Evolutionary conservation across 1,284 basidiomycete species (phyloP), one percentile per base, ranked within the genome.

Genomic region (Heterobasidion irregulare): DNA sequence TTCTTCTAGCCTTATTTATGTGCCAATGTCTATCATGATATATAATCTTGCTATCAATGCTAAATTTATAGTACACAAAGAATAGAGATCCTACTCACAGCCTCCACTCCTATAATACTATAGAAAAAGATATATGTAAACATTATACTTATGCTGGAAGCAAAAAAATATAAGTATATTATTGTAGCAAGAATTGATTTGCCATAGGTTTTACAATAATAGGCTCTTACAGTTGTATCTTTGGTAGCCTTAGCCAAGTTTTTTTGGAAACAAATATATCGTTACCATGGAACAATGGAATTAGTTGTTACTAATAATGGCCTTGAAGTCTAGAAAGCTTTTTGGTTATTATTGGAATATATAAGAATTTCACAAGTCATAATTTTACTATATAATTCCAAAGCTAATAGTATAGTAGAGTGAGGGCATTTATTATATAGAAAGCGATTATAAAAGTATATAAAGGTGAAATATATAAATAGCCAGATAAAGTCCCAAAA

Each of bases 301-400:
- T 57, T 63, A 36, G 69, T 73, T 8, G 65, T 69, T 0, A 72
- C 69, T 0, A 69, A 73, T 50, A 72, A 72, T 60, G 66, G 69
- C 8, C 16, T 58, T 13, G 61, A 66, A 57, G 57, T 64, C 2
- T 47, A 59, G 34, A 56, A 46, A 32, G 66, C 65, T 2, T 60
- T 58, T 51, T 19, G 13, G 2, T 8, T 1, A 16, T 53, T 59
- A 10, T 38, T 53, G 6, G 33, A 53, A 0, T n/a, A 36, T 0
- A 52, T 59, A 13, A 51, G 49, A 10, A 52, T 62, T 13, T 51
- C 56, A 10, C 58, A 62, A 5, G 53, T 61, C 10, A 34, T 36
- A 8, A 56, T 62, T 16, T 59, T 56, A 1, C 52, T 56, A 13
- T 61, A 59, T 44, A 61, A 62, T 41, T 55, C 52, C 10, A 47